phyloP scores from a whole-genome alignment of 1,284 basidiomycete species.

The Coniferiporia sulphurascens region DNA sequence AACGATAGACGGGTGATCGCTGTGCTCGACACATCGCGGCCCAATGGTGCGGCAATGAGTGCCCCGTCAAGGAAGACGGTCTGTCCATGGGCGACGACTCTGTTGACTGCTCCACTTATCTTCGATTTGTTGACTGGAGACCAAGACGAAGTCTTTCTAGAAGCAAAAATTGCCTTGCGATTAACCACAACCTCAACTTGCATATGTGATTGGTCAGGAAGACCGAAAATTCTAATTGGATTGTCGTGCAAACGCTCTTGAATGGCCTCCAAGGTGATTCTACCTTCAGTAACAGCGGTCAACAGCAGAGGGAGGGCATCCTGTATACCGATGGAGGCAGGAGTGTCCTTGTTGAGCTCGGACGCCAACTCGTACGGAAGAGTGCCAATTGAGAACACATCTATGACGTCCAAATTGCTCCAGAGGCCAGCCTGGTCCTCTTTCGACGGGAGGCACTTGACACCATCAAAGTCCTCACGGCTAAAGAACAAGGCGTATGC shows the following conservation, averaged over 20 bases:
- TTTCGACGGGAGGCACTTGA: conserved; percentile 65
- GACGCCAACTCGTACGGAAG: conserved; percentile 77
- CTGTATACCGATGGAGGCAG: conserved; percentile 77
- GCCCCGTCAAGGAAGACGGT: conserved; percentile 92
- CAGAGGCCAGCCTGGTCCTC: conserved; percentile 86
- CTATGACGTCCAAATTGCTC: conserved; percentile 82
- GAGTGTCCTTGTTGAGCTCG: conserved; percentile 62
- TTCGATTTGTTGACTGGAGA: conserved; percentile 74
- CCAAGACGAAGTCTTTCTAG: conserved; percentile 55
- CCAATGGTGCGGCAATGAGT: conserved; percentile 55
- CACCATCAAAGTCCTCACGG: conserved; percentile 65
- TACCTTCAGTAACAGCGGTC: conserved; percentile 79
- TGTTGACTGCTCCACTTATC: conserved; percentile 78
- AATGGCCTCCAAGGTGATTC: conserved; percentile 83
- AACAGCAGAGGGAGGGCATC: conserved; percentile 89
- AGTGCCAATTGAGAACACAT: conserved; percentile 88
- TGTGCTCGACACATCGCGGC: conserved; percentile 79
- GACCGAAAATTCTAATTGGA: conserved; percentile 87
- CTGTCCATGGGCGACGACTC: conserved; percentile 89
- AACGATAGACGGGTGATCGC: conserved; percentile 48
- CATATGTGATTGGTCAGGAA: conserved; percentile 83
- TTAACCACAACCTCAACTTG: conserved; percentile 93
- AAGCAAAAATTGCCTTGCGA: conserved; percentile 60
- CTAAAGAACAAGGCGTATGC: conserved; percentile 93
- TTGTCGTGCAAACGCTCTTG: conserved; percentile 83